These are phyloP conservation scores for Diaporthe nobilis DNA, from an alignment of 2,329 filamentous ascomycete species.

Conservation along the genomic window DNA sequence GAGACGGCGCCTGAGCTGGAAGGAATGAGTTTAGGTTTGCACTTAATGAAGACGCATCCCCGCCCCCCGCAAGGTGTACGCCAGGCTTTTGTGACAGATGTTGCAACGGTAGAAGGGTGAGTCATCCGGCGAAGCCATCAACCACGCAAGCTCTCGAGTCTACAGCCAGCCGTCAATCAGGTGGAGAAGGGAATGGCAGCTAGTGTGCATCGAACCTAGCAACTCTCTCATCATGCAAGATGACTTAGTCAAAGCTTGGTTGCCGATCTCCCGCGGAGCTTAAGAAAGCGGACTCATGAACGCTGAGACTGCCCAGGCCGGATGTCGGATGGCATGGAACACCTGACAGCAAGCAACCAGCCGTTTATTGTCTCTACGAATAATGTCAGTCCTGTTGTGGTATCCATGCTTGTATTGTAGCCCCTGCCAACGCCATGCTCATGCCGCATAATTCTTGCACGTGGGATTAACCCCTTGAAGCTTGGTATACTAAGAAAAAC, in stretches of 20 bases:
- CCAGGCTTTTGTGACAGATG: background rate
- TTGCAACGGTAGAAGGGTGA: background rate
- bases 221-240: background rate
- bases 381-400: background rate
- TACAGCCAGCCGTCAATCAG: background rate
- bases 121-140: slow-evolving; percentile 24
- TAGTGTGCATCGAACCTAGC: background rate
- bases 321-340: background rate
- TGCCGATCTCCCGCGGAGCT: slow-evolving; percentile 21
- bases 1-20: background rate
- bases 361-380: background rate
- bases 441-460: slow-evolving; percentile 4
- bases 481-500: background rate
- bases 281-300: background rate
- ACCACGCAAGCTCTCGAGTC: too few species aligned
- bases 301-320: too few species aligned
- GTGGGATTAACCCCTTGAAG: background rate
- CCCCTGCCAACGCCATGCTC: slow-evolving; percentile 34
- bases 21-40: background rate
- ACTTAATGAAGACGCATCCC: background rate
- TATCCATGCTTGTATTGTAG: slow-evolving; percentile 9
- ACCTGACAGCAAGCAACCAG: background rate
- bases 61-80: too few species aligned
- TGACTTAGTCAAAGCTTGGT: slow-evolving; percentile 9
- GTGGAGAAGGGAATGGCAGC: background rate